Percentiles rank a stretch among this genome's conserved stretches.
phyloP scores from a whole-genome alignment of 805 yeast species.

The Ogataea ganodermae region DNA sequence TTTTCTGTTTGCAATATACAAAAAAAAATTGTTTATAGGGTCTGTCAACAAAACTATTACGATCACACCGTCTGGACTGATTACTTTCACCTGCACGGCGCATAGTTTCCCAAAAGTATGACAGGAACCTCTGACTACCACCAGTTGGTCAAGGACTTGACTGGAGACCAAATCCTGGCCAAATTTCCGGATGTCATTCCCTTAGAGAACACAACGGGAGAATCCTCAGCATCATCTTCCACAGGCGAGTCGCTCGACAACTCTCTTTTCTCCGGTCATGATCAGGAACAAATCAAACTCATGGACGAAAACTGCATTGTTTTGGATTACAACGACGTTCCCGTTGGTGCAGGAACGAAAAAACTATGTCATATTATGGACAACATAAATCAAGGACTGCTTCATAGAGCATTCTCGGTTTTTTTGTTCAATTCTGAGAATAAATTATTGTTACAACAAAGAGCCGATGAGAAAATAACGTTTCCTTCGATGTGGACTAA shows the following conservation, averaged over 20 bases:
- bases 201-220: constrained; percentile 58
- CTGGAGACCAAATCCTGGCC: constrained; percentile 49
- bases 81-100: not conserved
- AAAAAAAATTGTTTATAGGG: not conserved
- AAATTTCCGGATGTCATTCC: constrained; percentile 73
- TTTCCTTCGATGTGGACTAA: constrained; percentile 98
- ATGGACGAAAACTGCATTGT: constrained; percentile 98
- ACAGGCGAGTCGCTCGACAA: constrained; percentile 31
- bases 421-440: constrained; percentile 80
- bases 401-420: constrained; percentile 97
- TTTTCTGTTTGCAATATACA: not conserved
- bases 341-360: constrained; percentile 93
- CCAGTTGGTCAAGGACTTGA: constrained; percentile 54
- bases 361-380: constrained; percentile 86
- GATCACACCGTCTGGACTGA: not conserved
- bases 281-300: constrained; percentile 87
- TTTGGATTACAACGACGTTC: constrained; percentile 80
- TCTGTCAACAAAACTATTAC: not conserved
- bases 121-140: constrained; percentile 39
- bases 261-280: constrained; percentile 78
- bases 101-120: constrained; percentile 5
- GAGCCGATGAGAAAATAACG: constrained; percentile 96
- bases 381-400: constrained; percentile 80
- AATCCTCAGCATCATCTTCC: constrained; percentile 44
- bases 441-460: constrained; percentile 83